Evolutionary conservation across 2,329 filamentous ascomycete species (phyloP).

Genomic region (Sclerotinia trifoliorum): DNA sequence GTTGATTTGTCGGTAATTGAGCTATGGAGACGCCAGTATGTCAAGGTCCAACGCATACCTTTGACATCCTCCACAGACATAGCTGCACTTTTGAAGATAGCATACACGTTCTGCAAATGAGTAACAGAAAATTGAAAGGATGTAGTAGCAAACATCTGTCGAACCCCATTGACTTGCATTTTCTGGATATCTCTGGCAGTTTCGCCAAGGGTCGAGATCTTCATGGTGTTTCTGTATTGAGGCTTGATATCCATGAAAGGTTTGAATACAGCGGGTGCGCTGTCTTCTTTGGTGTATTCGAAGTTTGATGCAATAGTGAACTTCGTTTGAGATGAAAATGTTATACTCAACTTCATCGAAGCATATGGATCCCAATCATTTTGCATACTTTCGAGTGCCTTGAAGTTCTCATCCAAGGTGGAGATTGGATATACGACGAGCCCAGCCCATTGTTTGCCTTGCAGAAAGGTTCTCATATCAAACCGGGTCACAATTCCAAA

Average conservation of each 20-base stretch:
- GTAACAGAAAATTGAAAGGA: neutral
- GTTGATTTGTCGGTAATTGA: neutral
- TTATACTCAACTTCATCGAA: neutral
- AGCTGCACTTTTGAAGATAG: neutral
- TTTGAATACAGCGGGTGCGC: neutral
- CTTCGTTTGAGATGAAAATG: neutral
- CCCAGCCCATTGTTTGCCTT: constrained; percentile 27
- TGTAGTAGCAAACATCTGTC: neutral
- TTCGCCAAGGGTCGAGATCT: neutral
- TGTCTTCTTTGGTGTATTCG: neutral
- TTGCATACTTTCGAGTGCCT: neutral
- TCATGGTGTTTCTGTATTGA: constrained; percentile 4
- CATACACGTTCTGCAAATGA: neutral
- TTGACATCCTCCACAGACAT: neutral
- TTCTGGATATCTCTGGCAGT: neutral
- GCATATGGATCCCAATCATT: constrained; percentile 8
- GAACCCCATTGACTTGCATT: neutral
- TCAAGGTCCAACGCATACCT: neutral
- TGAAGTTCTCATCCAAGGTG: neutral
- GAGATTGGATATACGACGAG: neutral
- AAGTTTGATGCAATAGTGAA: constrained; percentile 3
- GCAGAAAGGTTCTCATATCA: constrained; percentile 43
- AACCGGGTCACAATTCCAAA: constrained; percentile 52
- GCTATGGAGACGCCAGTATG: neutral
- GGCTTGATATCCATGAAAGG: constrained; percentile 4